These are phyloP conservation scores for Talaromyces funiculosus DNA, from an alignment of 2,329 filamentous ascomycete genomes.

Conservation along the genomic window DNA sequence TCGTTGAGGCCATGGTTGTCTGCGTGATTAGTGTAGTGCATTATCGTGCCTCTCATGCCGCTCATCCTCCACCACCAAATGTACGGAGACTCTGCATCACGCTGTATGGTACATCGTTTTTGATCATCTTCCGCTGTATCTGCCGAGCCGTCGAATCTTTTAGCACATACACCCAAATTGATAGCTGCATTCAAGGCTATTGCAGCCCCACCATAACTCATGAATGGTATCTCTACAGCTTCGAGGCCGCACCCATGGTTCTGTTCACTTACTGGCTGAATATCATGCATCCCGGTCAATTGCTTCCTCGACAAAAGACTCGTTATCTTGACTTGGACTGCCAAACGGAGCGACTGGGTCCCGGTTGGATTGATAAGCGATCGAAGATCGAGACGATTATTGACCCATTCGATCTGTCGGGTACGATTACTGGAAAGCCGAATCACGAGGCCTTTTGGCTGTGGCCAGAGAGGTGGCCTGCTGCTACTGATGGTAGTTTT, in stretches of 20 bases:
- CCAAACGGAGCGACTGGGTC: conserved; percentile 27
- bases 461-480: conserved; percentile 22
- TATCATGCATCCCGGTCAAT: conserved; percentile 32
- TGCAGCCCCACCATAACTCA: conserved; percentile 21
- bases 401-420: conserved; percentile 25
- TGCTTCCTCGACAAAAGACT: conserved; percentile 24
- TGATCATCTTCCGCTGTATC: conserved; percentile 32
- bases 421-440: conserved; percentile 20
- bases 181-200: conserved; percentile 16
- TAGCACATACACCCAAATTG: conserved; percentile 18
- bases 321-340: conserved; percentile 27
- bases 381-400: conserved; percentile 24
- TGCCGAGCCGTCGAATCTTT: conserved; percentile 33
- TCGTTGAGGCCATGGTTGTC: conserved; percentile 27
- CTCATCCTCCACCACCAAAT: conserved; percentile 23
- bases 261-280: conserved; percentile 33
- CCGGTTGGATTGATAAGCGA: conserved; percentile 28
- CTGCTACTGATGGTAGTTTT: conserved; percentile 25
- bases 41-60: conserved; percentile 21
- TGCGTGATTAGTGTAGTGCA: conserved; percentile 25
- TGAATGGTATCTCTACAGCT: conserved; percentile 35
- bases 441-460: conserved; percentile 29
- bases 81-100: conserved; percentile 28
- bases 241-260: conserved; percentile 33
- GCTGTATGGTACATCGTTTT: conserved; percentile 31